Evolutionary conservation across 441 rosid genomes (phyloP).

Genomic region (Brassica balearica): DNA sequence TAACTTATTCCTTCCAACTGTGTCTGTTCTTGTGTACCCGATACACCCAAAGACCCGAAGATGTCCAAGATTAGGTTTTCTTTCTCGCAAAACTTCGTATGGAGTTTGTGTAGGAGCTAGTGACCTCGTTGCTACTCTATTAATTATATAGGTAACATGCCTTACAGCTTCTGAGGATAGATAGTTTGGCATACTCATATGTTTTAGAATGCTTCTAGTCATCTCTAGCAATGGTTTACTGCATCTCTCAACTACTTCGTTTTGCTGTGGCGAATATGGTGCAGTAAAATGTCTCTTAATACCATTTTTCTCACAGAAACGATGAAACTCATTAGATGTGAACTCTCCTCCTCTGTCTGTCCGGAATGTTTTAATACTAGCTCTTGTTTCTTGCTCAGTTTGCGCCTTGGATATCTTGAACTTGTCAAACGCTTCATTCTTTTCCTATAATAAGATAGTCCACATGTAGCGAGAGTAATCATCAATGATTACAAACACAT

Average conservation of each 20-base stretch:
- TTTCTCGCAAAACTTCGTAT: neutral
- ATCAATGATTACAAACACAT: neutral
- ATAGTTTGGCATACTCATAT: neutral
- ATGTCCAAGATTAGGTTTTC: neutral
- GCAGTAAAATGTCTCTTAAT: neutral
- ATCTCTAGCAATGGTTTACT: neutral
- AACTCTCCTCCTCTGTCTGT: neutral
- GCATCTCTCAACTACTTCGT: neutral
- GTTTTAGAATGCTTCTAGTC: neutral
- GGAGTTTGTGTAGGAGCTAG: neutral
- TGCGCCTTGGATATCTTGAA: neutral
- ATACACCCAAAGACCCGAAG: too few species aligned
- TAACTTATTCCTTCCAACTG: too few species aligned
- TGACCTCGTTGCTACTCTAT: neutral
- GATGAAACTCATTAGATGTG: neutral
- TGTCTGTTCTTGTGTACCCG: too few species aligned
- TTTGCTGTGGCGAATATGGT: neutral
- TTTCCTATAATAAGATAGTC: neutral
- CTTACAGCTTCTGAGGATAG: neutral
- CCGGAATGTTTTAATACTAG: neutral
- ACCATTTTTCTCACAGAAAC: neutral
- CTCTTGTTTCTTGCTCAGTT: neutral
- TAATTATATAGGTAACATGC: neutral
- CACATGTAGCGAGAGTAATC: neutral
- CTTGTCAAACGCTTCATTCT: neutral